Percentiles rank a stretch among this genome's conserved stretches.
These are phyloP conservation scores for Colletotrichum orchidophilum DNA, from an alignment of 2,329 filamentous ascomycete genomes.

Conservation along the genomic window DNA sequence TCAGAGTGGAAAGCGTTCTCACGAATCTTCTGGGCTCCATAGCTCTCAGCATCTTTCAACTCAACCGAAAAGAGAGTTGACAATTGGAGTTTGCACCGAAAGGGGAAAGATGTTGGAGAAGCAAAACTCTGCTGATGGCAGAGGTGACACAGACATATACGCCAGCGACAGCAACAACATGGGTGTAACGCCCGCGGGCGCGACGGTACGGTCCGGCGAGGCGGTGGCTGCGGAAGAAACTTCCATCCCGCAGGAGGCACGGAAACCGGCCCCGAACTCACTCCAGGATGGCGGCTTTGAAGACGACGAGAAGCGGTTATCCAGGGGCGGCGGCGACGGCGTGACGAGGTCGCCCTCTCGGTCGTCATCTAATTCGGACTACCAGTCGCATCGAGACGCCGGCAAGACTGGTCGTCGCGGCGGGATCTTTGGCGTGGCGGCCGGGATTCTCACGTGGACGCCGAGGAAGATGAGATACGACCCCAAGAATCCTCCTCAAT, in stretches of 20 bases:
- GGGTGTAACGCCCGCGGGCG: not conserved
- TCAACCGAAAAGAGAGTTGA: not conserved
- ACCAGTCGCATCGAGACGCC: not conserved
- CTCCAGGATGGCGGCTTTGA: not conserved
- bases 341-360: not conserved
- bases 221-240: not conserved
- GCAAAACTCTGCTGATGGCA: conserved; percentile 10
- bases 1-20: not conserved
- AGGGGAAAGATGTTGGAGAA: not conserved
- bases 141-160: conserved; percentile 2
- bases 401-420: not conserved
- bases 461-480: conserved; percentile 76
- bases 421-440: not conserved
- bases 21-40: not conserved
- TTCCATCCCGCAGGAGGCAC: not conserved
- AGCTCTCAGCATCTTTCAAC: not conserved
- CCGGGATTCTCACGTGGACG: conserved; percentile 59
- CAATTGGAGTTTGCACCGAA: not conserved
- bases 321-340: not conserved
- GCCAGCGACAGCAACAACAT: not conserved
- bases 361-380: conserved; percentile 10
- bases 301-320: not conserved
- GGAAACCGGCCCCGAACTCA: conserved; percentile 7
- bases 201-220: not conserved
- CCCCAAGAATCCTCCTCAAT: conserved; percentile 70